Conservation (phyloP, 768 basidiomycete genomes). For the Mycena crocata region DNA sequence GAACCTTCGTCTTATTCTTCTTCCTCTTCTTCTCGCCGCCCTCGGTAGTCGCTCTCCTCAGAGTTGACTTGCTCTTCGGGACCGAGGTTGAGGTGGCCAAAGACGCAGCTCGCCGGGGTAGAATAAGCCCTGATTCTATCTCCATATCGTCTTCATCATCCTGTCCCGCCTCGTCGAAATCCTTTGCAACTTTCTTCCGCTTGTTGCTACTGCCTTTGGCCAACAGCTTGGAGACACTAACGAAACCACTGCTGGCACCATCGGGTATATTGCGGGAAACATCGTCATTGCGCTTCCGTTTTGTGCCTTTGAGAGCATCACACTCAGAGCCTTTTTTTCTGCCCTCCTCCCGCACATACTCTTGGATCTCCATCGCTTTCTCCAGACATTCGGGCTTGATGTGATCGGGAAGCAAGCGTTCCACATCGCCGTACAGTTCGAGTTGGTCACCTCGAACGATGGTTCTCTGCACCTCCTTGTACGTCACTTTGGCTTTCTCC, state of each 20-base stretch:
- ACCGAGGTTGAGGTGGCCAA: conserved; percentile 45
- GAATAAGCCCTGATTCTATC: conserved; percentile 67
- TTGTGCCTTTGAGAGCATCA: conserved; percentile 52
- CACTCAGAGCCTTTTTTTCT: conserved; percentile 52
- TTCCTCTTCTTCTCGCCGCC: conserved; percentile 43
- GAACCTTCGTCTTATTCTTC: conserved; percentile 36
- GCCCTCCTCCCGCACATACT: conserved; percentile 67
- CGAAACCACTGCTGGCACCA: conserved; percentile 79
- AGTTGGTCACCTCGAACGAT: conserved; percentile 89
- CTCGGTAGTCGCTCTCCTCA: conserved; percentile 61
- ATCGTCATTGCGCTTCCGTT: conserved; percentile 80
- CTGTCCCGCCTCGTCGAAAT: conserved; percentile 65
- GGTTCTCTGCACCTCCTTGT: conserved; percentile 88
- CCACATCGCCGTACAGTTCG: conserved; percentile 94
- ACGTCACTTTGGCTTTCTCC: conserved; percentile 86
- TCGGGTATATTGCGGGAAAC: conserved; percentile 76
- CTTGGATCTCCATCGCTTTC: conserved; percentile 84
- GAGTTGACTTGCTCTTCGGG: conserved; percentile 47
- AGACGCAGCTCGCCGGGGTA: conserved; percentile 65
- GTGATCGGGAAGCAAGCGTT: conserved; percentile 83
- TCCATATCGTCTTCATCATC: conserved; percentile 79
- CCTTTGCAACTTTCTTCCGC: conserved; percentile 53
- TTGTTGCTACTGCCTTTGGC: conserved; percentile 61
- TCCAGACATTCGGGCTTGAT: conserved; percentile 83
- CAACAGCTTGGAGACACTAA: conserved; percentile 73